Percentiles rank a stretch among this genome's conserved stretches.
phyloP scores from a whole-genome alignment of 2,329 filamentous ascomycete genomes.

The Aspergillus caelatus region DNA sequence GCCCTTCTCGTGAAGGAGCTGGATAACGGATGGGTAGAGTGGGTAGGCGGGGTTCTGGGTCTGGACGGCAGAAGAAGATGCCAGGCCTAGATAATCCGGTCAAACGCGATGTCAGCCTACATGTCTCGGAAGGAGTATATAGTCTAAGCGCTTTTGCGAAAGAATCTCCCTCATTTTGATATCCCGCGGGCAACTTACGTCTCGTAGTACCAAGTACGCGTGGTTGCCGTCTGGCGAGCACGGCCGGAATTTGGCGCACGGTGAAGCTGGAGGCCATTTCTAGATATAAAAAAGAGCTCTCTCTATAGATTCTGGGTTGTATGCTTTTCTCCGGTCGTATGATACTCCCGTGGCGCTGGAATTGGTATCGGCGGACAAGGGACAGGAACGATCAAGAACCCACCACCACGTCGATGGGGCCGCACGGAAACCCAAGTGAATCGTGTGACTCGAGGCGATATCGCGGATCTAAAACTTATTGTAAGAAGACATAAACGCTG shows the following conservation, averaged over 20 bases:
- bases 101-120: background rate
- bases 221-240: constrained; percentile 40
- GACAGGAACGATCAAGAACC: constrained; percentile 28
- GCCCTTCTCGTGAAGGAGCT: constrained; percentile 77
- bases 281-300: constrained; percentile 6
- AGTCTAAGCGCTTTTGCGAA: background rate
- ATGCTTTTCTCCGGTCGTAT: background rate
- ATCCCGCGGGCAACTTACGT: constrained; percentile 35
- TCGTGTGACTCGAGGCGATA: constrained; percentile 8
- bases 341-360: constrained; percentile 14
- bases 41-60: constrained; percentile 51
- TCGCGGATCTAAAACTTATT: constrained; percentile 11
- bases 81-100: constrained; percentile 30
- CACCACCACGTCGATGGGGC: constrained; percentile 27
- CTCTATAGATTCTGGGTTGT: constrained; percentile 7
- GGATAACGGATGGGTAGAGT: constrained; percentile 74
- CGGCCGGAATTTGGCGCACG: constrained; percentile 34
- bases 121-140: background rate
- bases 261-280: constrained; percentile 40
- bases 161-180: background rate
- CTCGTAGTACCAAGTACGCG: constrained; percentile 31
- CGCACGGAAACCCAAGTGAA: constrained; percentile 19
- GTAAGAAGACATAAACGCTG: constrained; percentile 22
- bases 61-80: constrained; percentile 37
- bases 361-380: constrained; percentile 23